These are phyloP conservation scores for Zelonia costaricensis DNA, from an alignment of 208 protist species.

Conservation along the genomic window DNA sequence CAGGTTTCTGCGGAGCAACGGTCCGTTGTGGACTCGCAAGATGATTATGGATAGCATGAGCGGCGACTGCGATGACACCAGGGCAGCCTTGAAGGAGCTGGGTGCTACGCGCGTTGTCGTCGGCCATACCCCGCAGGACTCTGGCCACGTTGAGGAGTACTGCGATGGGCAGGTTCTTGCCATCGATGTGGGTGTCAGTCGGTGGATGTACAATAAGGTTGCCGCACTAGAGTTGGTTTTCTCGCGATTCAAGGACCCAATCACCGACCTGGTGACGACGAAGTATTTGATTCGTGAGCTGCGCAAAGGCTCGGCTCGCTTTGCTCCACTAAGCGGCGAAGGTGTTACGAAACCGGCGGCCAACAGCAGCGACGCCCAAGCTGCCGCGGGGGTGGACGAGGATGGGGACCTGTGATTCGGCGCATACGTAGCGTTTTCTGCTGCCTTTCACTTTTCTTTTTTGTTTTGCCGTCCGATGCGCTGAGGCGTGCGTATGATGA, in stretches of 20 bases:
- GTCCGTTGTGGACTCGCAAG: constrained; percentile 73
- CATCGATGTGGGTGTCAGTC: constrained; percentile 73
- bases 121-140: constrained; percentile 68
- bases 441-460: too few relatives aligned
- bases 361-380: too few relatives aligned
- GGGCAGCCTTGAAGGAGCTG: constrained; percentile 30
- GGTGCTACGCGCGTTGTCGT: constrained; percentile 65
- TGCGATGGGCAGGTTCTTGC: constrained; percentile 65
- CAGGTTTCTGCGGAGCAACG: constrained; percentile 41
- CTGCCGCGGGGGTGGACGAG: too few relatives aligned
- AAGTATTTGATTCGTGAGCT: constrained; percentile 37
- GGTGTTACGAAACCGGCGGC: too few relatives aligned
- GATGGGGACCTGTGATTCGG: too few relatives aligned
- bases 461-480: too few relatives aligned
- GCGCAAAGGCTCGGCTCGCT: constrained; percentile 2
- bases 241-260: constrained; percentile 22
- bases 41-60: constrained; percentile 65
- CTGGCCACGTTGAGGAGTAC: constrained; percentile 55
- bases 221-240: constrained; percentile 61
- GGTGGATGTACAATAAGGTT: constrained; percentile 73
- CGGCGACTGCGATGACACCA: constrained; percentile 43
- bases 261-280: constrained; percentile 9
- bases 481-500: too few relatives aligned
- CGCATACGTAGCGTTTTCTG: too few relatives aligned
- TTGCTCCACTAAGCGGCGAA: too few relatives aligned